Percentiles rank a stretch among this genome's conserved stretches.
Conservation (phyloP, 164 flowering plant genomes). For the Nymphaea thermarum region DNA sequence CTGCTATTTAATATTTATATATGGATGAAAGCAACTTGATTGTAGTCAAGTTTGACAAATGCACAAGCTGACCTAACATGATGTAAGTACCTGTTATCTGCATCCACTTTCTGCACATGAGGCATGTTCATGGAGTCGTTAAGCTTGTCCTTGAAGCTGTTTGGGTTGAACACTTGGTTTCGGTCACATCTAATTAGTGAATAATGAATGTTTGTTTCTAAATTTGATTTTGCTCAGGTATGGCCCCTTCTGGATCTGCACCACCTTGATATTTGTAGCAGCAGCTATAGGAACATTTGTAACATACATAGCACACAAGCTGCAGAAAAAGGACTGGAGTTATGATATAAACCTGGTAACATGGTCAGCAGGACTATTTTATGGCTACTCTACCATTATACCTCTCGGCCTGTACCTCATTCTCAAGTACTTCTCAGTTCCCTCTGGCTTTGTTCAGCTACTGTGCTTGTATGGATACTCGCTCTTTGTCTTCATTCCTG, state of each 20-base stretch:
- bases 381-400: constrained; percentile 80
- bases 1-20: no score
- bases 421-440: constrained; percentile 95
- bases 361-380: constrained; percentile 97
- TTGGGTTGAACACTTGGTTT: no score
- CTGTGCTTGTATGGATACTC: constrained; percentile 92
- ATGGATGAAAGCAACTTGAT: no score
- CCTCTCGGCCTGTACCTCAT: constrained; percentile 72
- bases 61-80: no score
- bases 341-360: constrained; percentile 92
- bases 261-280: constrained; percentile 91
- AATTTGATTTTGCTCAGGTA: constrained; percentile 36
- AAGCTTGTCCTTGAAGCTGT: no score
- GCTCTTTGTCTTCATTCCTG: constrained; percentile 90
- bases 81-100: no score
- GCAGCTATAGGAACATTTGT: constrained; percentile 96
- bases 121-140: no score
- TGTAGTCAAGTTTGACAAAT: no score
- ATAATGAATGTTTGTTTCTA: no score
- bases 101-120: no score
- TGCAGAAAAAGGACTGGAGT: constrained; percentile 80
- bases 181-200: no score
- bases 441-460: constrained; percentile 85
- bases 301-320: constrained; percentile 85
- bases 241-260: constrained; percentile 99